Evolutionary conservation across 495 filamentous ascomycete species (phyloP), one percentile per base, ranked within the genome.

Genomic region (Hypomontagnella submonticulosa): DNA sequence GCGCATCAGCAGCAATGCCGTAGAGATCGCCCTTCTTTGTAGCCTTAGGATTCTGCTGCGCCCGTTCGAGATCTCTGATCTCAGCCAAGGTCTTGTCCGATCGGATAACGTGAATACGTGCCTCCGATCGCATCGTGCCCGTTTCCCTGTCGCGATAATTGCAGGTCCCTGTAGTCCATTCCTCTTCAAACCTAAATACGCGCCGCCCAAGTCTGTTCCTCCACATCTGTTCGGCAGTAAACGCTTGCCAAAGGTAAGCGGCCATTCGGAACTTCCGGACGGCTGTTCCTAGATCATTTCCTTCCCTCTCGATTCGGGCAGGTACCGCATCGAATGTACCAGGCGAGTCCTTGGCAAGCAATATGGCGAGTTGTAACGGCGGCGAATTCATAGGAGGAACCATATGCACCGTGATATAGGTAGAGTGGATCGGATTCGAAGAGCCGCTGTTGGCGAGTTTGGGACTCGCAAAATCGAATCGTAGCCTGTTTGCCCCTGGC

Each of bases 211-310:
- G 84, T 43, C 87, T 88, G 74, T 94, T 89, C 58, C 92, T 90
- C 74, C 85, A 89, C 93, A 97, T 97, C 72, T 97, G 92, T 71
- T 97, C 92, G 10, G 90, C 91, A 0, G 93, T 97, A 71, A 95
- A 97, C 6, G 92, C 92, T 73, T 97, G 93, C 93, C 93, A 97
- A 2, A 97, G 82, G 73, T 97, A 96, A 13, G 92, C 93, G 18
- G 92, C 88, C 87, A 92, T 96, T 53, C 92, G 85, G 70, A 91
- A 96, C 75, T 97, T 97, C 56, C 85, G 84, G 64, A 95, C 84
- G 0, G 93, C 93, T 10, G 82, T 86, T 2, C 94, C 89, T 30
- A 97, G 69, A 1, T 83, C 85, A 71, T 94, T 94, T 3, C 90
- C 92, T 81, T 96, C 93, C 57, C 84, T 84, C 71, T 90, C 86